Conservation (phyloP, 2,329 filamentous ascomycete genomes). For the Meredithiella fracta region DNA sequence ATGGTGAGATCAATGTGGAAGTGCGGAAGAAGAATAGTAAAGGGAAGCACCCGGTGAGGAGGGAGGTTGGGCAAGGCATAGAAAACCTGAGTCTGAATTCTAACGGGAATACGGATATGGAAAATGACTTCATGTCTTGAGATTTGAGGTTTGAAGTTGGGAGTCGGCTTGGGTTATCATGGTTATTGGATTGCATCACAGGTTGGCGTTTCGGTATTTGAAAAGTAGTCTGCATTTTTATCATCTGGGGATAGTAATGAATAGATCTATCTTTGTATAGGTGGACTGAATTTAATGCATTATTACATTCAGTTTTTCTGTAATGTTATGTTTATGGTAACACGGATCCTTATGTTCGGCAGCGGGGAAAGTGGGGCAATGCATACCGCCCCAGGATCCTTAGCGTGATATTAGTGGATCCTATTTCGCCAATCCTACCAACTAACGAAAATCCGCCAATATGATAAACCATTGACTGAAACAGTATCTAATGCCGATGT, state of each 20-base stretch:
- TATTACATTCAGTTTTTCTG: too few relatives aligned
- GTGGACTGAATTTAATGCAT: too few relatives aligned
- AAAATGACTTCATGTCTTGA: conserved; percentile 15
- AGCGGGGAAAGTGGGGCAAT: not conserved
- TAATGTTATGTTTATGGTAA: too few relatives aligned
- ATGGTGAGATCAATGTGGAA: conserved; percentile 39
- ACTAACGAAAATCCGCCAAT: too few relatives aligned
- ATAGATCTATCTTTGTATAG: too few relatives aligned
- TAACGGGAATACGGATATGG: conserved; percentile 14
- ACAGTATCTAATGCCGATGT: too few relatives aligned
- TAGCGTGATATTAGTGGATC: not conserved
- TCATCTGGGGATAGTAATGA: not conserved
- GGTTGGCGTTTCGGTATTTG: too few relatives aligned
- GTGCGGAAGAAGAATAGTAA: conserved; percentile 23
- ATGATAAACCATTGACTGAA: too few relatives aligned
- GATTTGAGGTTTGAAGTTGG: not conserved
- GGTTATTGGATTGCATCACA: too few relatives aligned
- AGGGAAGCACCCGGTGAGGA: conserved; percentile 14
- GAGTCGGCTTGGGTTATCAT: too few relatives aligned
- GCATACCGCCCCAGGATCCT: not conserved
- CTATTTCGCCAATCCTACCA: not conserved
- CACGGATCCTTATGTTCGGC: not conserved
- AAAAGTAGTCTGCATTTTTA: not conserved
- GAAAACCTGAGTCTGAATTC: conserved; percentile 9
- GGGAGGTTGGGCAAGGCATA: conserved; percentile 11